A percentile compares a stretch with the other conserved stretches of the same genome.
Evolutionary conservation across 176 grass and related monocot species (phyloP).

Genomic region (Rhynchospora breviuscula): DNA sequence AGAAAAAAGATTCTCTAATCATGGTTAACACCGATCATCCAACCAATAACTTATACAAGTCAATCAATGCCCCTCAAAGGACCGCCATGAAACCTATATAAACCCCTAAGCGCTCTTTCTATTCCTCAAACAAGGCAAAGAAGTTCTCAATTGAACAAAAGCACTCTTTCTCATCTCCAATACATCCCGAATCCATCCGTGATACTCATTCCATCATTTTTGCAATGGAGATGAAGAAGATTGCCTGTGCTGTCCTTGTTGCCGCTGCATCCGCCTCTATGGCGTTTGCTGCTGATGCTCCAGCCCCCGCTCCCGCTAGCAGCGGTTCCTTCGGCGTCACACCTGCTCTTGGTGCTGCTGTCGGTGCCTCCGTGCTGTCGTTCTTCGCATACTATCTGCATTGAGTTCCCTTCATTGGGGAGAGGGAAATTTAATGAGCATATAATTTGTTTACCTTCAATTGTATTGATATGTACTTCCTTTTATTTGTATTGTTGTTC

Average conservation of each 20-base stretch:
- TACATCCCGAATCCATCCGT: background rate
- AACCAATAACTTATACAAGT: slow-evolving; percentile 8
- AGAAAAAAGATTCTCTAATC: slow-evolving; percentile 16
- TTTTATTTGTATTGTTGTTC: background rate
- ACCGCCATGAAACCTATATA: slow-evolving; percentile 20
- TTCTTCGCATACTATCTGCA: slow-evolving; percentile 38
- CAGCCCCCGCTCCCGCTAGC: slow-evolving; percentile 11
- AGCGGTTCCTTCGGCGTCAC: slow-evolving; percentile 12
- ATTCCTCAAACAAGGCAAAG: slow-evolving; percentile 23
- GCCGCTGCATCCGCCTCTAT: slow-evolving; percentile 12
- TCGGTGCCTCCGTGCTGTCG: slow-evolving; percentile 30
- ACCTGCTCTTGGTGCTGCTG: slow-evolving; percentile 28
- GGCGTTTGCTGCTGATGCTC: slow-evolving; percentile 20
- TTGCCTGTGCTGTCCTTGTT: slow-evolving; percentile 21
- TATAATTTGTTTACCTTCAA: background rate
- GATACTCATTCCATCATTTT: background rate
- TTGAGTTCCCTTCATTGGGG: background rate
- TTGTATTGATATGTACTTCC: background rate
- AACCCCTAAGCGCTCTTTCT: slow-evolving; percentile 6
- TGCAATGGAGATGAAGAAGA: slow-evolving; percentile 41
- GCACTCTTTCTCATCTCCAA: slow-evolving; percentile 18
- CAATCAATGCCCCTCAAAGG: background rate
- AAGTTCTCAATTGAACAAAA: background rate
- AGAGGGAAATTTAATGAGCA: background rate
- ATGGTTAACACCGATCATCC: background rate